phyloP scores from a whole-genome alignment of 495 filamentous ascomycete genomes.

The Aspergillus avenaceus region DNA sequence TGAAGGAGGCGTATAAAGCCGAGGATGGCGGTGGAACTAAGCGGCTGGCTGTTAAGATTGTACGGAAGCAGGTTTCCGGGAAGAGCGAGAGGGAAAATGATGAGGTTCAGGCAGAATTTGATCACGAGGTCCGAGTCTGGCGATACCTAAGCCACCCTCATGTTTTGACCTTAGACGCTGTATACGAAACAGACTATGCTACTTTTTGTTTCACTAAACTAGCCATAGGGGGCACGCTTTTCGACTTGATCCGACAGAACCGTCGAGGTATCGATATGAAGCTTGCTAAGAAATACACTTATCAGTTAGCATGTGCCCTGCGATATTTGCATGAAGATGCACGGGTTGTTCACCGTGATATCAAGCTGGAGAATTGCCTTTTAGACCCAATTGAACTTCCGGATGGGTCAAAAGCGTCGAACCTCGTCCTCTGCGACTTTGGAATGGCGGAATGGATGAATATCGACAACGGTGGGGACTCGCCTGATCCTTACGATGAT shows the following conservation, averaged over 20 bases:
- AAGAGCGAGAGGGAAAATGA: slow-evolving; percentile 63
- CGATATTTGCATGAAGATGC: slow-evolving; percentile 74
- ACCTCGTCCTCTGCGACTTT: slow-evolving; percentile 68
- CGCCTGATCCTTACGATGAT: slow-evolving; percentile 46
- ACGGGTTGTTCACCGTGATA: slow-evolving; percentile 66
- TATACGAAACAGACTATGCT: slow-evolving; percentile 67
- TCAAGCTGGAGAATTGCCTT: slow-evolving; percentile 77
- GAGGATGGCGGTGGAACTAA: slow-evolving; percentile 49
- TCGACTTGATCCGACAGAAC: slow-evolving; percentile 60
- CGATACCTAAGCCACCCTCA: slow-evolving; percentile 63
- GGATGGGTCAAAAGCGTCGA: slow-evolving; percentile 47
- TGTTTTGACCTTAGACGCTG: slow-evolving; percentile 61
- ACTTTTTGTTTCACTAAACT: slow-evolving; percentile 73
- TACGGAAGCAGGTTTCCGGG: slow-evolving; percentile 56
- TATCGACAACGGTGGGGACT: slow-evolving; percentile 46
- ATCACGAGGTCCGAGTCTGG: slow-evolving; percentile 72
- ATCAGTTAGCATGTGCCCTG: slow-evolving; percentile 64
- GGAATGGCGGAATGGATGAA: slow-evolving; percentile 71
- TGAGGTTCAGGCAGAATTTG: slow-evolving; percentile 65
- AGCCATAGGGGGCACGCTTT: slow-evolving; percentile 65
- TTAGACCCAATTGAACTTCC: slow-evolving; percentile 50
- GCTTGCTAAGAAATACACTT: slow-evolving; percentile 59
- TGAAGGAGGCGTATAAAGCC: slow-evolving; percentile 69
- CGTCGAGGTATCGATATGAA: slow-evolving; percentile 49
- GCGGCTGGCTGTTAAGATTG: slow-evolving; percentile 66